Percentiles rank a stretch among this genome's conserved stretches.
These are phyloP conservation scores for Aquilaria malaccensis DNA, from an alignment of 345 rosid genomes.

Conservation along the genomic window DNA sequence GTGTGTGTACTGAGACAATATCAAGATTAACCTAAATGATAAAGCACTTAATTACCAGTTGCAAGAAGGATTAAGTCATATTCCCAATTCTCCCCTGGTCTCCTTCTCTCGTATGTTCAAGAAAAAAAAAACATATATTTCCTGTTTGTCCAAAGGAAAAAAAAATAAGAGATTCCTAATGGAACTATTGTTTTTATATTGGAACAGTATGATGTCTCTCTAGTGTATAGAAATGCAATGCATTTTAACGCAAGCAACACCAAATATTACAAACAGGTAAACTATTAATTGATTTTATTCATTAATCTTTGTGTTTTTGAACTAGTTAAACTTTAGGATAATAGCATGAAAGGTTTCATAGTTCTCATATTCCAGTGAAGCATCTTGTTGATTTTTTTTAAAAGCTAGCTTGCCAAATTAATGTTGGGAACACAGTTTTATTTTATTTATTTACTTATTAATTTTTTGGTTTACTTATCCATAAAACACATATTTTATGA, in stretches of 20 bases:
- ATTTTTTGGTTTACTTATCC: too few species aligned
- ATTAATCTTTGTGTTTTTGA: too few species aligned
- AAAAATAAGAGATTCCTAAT: not conserved
- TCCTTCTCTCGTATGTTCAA: too few species aligned
- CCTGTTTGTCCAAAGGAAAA: not conserved
- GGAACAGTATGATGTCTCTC: slow-evolving; percentile 7
- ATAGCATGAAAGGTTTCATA: too few species aligned
- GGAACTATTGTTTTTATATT: not conserved
- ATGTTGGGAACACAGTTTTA: too few species aligned
- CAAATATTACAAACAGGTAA: slow-evolving; percentile 10
- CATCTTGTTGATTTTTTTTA: not conserved
- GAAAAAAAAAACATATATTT: not conserved
- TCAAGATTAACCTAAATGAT: not conserved
- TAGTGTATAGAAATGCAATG: slow-evolving; percentile 6
- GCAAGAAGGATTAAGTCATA: not conserved
- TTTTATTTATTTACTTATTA: too few species aligned
- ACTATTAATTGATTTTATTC: too few species aligned
- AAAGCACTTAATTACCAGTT: not conserved
- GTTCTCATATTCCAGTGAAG: not conserved
- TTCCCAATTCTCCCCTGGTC: too few species aligned
- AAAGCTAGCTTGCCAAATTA: too few species aligned
- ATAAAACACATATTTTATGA: too few species aligned
- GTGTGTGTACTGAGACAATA: too few species aligned
- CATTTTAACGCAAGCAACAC: slow-evolving; percentile 7
- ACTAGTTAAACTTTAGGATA: too few species aligned